These are phyloP conservation scores for Hemisphaericaspora xylofermentans DNA, from an alignment of 1,139 yeast genomes.

Conservation along the genomic window DNA sequence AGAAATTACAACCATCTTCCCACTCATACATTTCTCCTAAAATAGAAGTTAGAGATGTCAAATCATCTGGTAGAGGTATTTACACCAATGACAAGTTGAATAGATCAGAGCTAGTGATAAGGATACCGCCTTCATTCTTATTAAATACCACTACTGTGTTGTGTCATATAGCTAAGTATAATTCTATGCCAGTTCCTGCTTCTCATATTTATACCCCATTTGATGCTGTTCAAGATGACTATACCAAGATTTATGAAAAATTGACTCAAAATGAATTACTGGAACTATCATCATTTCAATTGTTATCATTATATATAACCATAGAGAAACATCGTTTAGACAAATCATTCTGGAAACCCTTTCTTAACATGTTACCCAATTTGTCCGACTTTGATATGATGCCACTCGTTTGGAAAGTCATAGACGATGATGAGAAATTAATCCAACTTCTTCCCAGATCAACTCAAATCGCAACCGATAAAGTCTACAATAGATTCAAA, in stretches of 20 bases:
- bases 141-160: conserved; percentile 60
- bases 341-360: conserved; percentile 63
- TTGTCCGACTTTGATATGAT: conserved; percentile 45
- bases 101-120: conserved; percentile 45
- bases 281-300: conserved; percentile 45
- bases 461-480: conserved; percentile 30
- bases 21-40: conserved; percentile 32
- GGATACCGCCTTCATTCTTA: conserved; percentile 58
- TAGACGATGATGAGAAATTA: conserved; percentile 19
- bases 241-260: conserved; percentile 31
- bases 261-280: conserved; percentile 30
- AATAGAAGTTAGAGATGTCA: conserved; percentile 25
- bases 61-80: conserved; percentile 64
- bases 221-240: conserved; percentile 17
- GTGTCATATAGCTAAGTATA: conserved; percentile 32
- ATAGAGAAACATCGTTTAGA: conserved; percentile 41
- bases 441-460: conserved; percentile 41
- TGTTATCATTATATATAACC: conserved; percentile 47
- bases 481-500: conserved; percentile 37
- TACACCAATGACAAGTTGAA: conserved; percentile 36
- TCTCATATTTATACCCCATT: conserved; percentile 24
- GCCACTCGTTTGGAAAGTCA: conserved; percentile 54
- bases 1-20: conserved; percentile 19
- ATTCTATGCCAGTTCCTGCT: conserved; percentile 17
- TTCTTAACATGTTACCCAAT: conserved; percentile 56